phyloP scores from a whole-genome alignment of 2,329 filamentous ascomycete species.

The Cercospora canescens region DNA sequence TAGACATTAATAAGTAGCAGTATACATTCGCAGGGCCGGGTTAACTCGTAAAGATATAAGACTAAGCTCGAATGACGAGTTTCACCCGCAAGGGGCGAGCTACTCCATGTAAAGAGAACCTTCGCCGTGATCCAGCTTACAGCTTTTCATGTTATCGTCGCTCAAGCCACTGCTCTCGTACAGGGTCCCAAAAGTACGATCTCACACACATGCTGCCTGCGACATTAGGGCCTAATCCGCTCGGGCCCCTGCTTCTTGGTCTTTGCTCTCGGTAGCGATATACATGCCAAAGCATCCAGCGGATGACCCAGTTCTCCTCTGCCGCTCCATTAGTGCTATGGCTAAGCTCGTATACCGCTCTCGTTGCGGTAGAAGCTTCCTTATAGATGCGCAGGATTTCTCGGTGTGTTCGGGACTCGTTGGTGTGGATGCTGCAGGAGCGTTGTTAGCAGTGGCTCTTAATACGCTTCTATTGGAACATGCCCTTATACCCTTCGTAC shows the following conservation, averaged over 20 bases:
- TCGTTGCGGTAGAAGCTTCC: not conserved
- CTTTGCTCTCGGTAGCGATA: not conserved
- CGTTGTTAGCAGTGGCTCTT: not conserved
- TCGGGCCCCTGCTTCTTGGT: not conserved
- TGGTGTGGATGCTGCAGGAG: not conserved
- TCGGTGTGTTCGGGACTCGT: not conserved
- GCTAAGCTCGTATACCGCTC: slow-evolving; percentile 42
- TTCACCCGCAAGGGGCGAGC: not conserved
- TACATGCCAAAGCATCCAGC: not conserved
- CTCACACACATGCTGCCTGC: not conserved
- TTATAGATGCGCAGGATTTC: slow-evolving; percentile 2
- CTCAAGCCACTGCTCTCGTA: not conserved
- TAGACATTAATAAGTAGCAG: not conserved
- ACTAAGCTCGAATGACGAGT: not conserved
- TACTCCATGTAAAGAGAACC: not conserved
- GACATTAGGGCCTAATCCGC: not conserved
- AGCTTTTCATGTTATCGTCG: not conserved
- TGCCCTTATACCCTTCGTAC: not conserved
- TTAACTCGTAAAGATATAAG: not conserved
- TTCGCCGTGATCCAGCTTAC: not conserved
- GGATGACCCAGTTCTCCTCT: slow-evolving; percentile 50
- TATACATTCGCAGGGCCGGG: not conserved
- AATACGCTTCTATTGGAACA: not conserved
- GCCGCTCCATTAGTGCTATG: slow-evolving; percentile 39
- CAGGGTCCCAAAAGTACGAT: not conserved